Evolutionary conservation across 2,329 filamentous ascomycete genomes (phyloP), one percentile per base, ranked within the genome.

Genomic region (Sclerotinia nivalis): DNA sequence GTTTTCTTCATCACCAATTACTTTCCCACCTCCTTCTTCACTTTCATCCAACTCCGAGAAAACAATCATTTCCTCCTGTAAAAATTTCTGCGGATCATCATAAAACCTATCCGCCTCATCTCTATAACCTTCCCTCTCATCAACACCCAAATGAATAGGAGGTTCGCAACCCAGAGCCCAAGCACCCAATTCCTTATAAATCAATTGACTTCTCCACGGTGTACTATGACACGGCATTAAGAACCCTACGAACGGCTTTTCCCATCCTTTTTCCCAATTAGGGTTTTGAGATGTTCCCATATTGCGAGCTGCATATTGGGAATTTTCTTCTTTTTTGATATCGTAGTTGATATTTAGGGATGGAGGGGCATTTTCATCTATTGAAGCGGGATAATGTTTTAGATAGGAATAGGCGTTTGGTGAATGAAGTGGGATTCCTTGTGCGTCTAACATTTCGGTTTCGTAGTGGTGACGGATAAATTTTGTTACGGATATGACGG

Each of bases 61-160:
- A 0, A 49, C 71, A n/a, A 71, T 67, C 3, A 79, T 70, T 66
- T 79, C 78, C 47, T 73, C 67, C 4, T 45, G 70, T 73, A 94
- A 77, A 76, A 93, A 95, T 0, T 73, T 73, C 45, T 73, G 78
- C 8, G 90, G 87, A 71, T 91, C 80, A 13, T 83, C 86, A 80
- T 97, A 98, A 82, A 99, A 99, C 58, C 90, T 85, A 78, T 97
- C 94, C 10, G 93, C 94, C 82, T 99, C 95, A 79, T 97, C 94
- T 22, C 91, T 82, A 80, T 99, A 99, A 2, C 77, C 77, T 1
- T 82, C 83, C 55, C 94, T 88, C 77, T 92, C 86, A 8, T 80
- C 79, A 0, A 86, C 83, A 37, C 85, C 83, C 0, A 87, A 87
- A 75, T 90, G 82, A 18, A 99, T 81, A 0, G 96, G 96, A 1